Conservation (phyloP, 2,329 filamentous ascomycete species). For the Stemphylium vesicarium region DNA sequence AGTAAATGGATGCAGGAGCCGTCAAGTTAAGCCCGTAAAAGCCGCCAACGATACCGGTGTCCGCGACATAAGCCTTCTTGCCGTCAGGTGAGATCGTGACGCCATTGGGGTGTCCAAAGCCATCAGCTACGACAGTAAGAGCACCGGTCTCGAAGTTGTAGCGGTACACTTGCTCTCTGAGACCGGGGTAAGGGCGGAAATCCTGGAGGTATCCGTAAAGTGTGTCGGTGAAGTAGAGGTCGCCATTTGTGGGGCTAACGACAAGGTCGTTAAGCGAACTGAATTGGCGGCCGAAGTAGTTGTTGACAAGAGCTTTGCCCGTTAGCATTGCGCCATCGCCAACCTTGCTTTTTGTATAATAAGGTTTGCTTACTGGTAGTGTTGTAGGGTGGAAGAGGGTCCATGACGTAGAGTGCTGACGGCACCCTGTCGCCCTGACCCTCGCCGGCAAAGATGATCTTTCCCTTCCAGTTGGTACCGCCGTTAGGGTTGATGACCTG, state of each 20-base stretch:
- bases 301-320: conserved; percentile 45
- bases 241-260: conserved; percentile 46
- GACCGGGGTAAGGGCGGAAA: conserved; percentile 32
- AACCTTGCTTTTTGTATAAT: not conserved
- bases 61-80: conserved; percentile 52
- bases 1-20: conserved; percentile 31
- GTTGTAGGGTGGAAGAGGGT: conserved; percentile 31
- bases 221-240: conserved; percentile 58
- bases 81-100: conserved; percentile 52
- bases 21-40: conserved; percentile 30
- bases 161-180: conserved; percentile 47
- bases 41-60: conserved; percentile 41
- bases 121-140: conserved; percentile 48
- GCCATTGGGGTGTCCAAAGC: conserved; percentile 49
- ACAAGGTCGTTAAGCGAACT: conserved; percentile 51
- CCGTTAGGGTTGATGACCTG: conserved; percentile 35
- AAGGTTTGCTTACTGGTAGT: conserved; percentile 24
- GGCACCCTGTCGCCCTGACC: conserved; percentile 28
- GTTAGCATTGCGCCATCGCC: conserved; percentile 1
- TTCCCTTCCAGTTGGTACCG: conserved; percentile 29
- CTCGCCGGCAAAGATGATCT: conserved; percentile 35
- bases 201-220: conserved; percentile 34
- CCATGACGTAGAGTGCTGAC: conserved; percentile 33
- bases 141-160: conserved; percentile 50
- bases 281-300: conserved; percentile 56